These are phyloP conservation scores for Neonectria magnoliae DNA, from an alignment of 2,329 filamentous ascomycete species.

Conservation along the genomic window DNA sequence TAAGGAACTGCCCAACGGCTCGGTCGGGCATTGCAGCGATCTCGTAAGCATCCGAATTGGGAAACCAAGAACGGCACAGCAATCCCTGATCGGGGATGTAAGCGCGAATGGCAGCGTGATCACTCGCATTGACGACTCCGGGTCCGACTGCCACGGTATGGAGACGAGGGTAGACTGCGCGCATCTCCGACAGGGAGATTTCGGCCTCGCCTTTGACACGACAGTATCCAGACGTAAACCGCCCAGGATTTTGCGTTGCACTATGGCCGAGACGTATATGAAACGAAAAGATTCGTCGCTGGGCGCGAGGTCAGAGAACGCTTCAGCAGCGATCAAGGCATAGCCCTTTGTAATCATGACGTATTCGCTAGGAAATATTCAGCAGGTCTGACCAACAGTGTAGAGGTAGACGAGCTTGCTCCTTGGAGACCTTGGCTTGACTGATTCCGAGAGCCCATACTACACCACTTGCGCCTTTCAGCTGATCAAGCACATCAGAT, in stretches of 20 bases:
- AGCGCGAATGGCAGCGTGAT: too few relatives aligned
- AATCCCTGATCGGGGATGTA: too few relatives aligned
- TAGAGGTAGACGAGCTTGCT: constrained; percentile 10
- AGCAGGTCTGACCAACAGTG: not conserved
- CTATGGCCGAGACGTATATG: constrained; percentile 29
- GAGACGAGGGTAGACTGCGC: constrained; percentile 13
- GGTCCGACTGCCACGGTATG: constrained; percentile 3
- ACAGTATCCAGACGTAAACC: constrained; percentile 24
- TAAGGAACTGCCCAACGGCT: too few relatives aligned
- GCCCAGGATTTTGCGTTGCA: constrained; percentile 16
- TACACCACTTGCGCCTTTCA: constrained; percentile 7
- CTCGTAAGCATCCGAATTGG: too few relatives aligned
- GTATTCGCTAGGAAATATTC: constrained; percentile 21
- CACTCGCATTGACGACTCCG: too few relatives aligned
- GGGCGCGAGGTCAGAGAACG: constrained; percentile 23
- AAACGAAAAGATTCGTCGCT: constrained; percentile 29
- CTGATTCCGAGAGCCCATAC: constrained; percentile 36
- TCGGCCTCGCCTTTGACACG: constrained; percentile 27
- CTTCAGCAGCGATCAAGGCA: constrained; percentile 26
- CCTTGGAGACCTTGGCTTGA: constrained; percentile 30
- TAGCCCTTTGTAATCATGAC: constrained; percentile 30
- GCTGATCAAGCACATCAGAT: constrained; percentile 13
- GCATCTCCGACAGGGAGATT: constrained; percentile 18
- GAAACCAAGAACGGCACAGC: too few relatives aligned
- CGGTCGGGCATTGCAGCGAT: too few relatives aligned